Evolutionary conservation across 139 green algal genomes (phyloP).

Genomic region (Coccomyxa sp.): DNA sequence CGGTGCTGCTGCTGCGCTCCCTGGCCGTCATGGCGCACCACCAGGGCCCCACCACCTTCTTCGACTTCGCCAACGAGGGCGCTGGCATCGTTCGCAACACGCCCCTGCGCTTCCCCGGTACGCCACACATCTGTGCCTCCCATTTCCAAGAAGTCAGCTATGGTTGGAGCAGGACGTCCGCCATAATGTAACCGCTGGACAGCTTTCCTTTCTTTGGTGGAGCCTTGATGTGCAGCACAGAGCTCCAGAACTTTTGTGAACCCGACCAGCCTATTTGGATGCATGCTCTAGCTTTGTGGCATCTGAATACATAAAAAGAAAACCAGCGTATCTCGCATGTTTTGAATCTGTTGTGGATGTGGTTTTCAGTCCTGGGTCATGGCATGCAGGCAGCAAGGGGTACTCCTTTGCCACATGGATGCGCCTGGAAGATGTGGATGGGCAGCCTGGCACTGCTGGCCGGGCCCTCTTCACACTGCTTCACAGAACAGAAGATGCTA

Average conservation of each 20-base stretch:
- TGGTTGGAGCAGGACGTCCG: too few relatives aligned
- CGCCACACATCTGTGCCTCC: too few relatives aligned
- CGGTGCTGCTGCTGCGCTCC: slow-evolving; percentile 17
- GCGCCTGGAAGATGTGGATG: slow-evolving; percentile 23
- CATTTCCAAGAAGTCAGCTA: too few relatives aligned
- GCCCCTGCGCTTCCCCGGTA: slow-evolving; percentile 10
- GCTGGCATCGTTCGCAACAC: slow-evolving; percentile 22
- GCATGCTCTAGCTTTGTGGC: too few relatives aligned
- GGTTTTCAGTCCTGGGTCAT: neutral
- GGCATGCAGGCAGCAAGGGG: slow-evolving; percentile 13
- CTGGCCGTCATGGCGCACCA: slow-evolving; percentile 28
- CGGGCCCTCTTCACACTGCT: slow-evolving; percentile 26
- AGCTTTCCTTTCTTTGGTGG: too few relatives aligned
- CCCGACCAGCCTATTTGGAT: too few relatives aligned
- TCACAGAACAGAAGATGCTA: neutral
- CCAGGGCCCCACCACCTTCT: slow-evolving; percentile 32
- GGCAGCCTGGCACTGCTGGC: neutral
- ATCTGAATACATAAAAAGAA: too few relatives aligned
- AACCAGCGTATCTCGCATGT: neutral
- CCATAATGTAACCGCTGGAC: too few relatives aligned
- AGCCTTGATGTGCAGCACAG: too few relatives aligned
- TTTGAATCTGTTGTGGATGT: neutral
- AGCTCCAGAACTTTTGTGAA: too few relatives aligned
- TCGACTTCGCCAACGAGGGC: slow-evolving; percentile 24
- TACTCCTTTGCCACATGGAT: slow-evolving; percentile 43